These are phyloP conservation scores for Cercospora citrullina DNA, from an alignment of 2,329 filamentous ascomycete species.

Conservation along the genomic window DNA sequence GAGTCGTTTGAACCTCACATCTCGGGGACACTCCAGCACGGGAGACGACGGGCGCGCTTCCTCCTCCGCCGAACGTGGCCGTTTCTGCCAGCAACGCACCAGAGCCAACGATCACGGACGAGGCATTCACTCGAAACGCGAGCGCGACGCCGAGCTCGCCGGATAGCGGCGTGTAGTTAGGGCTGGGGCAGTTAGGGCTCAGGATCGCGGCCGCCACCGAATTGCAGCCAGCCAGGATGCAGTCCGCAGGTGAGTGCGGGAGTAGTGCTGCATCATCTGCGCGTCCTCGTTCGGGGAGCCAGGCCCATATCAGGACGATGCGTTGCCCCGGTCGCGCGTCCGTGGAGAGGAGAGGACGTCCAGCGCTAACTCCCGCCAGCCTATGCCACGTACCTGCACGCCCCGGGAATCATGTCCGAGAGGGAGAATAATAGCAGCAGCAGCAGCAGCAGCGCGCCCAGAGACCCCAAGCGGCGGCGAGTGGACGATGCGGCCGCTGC, in stretches of 20 bases:
- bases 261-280: background rate
- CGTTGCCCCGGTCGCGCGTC: slow-evolving; percentile 1
- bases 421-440: background rate
- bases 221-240: background rate
- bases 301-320: background rate
- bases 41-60: background rate
- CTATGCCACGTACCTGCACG: slow-evolving; percentile 8
- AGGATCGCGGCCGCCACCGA: background rate
- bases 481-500: slow-evolving; percentile 10
- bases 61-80: background rate
- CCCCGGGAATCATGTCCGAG: slow-evolving; percentile 17
- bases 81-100: background rate
- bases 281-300: background rate
- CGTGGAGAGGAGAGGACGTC: background rate
- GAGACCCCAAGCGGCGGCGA: slow-evolving; percentile 17
- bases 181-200: background rate
- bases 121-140: background rate
- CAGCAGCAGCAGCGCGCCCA: background rate
- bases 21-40: background rate
- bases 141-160: background rate
- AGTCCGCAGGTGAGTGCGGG: background rate
- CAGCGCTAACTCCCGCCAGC: slow-evolving; percentile 17
- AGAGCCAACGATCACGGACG: background rate
- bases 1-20: background rate
- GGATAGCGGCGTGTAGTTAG: background rate